These are phyloP conservation scores for Sclerotinia subarctica DNA, from an alignment of 2,329 filamentous ascomycete species.

Conservation along the genomic window DNA sequence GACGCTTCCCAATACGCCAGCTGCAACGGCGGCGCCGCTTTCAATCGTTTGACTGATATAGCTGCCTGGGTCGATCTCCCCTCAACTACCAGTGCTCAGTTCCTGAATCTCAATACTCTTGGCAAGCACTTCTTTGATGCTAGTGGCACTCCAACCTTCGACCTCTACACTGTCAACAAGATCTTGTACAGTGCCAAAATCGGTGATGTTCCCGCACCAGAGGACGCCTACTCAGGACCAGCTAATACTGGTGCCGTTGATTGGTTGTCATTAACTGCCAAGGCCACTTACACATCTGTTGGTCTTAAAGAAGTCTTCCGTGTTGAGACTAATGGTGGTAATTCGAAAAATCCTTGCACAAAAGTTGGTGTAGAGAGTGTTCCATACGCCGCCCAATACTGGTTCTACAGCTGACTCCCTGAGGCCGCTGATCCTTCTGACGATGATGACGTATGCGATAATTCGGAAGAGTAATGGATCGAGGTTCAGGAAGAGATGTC, in stretches of 20 bases:
- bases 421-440: background rate
- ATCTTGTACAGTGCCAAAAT: conserved; percentile 31
- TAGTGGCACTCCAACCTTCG: conserved; percentile 33
- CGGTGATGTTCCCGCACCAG: conserved; percentile 30
- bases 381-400: conserved; percentile 36
- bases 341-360: conserved; percentile 25
- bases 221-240: conserved; percentile 29
- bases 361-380: conserved; percentile 24
- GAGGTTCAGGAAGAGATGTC: background rate
- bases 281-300: conserved; percentile 26
- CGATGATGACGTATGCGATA: background rate
- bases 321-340: conserved; percentile 37
- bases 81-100: conserved; percentile 1
- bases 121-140: conserved; percentile 38
- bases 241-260: conserved; percentile 33
- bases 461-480: background rate
- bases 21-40: conserved; percentile 4
- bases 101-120: conserved; percentile 21
- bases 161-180: conserved; percentile 28
- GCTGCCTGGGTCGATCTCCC: conserved; percentile 29
- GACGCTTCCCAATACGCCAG: conserved; percentile 34
- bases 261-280: conserved; percentile 35
- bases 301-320: conserved; percentile 33
- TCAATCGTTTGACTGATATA: conserved; percentile 28
- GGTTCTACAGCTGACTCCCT: conserved; percentile 28